A percentile compares a stretch with the other conserved stretches of the same genome.
These are phyloP conservation scores for Pseudocercospora fuligena DNA, from an alignment of 2,329 filamentous ascomycete species.

Conservation along the genomic window DNA sequence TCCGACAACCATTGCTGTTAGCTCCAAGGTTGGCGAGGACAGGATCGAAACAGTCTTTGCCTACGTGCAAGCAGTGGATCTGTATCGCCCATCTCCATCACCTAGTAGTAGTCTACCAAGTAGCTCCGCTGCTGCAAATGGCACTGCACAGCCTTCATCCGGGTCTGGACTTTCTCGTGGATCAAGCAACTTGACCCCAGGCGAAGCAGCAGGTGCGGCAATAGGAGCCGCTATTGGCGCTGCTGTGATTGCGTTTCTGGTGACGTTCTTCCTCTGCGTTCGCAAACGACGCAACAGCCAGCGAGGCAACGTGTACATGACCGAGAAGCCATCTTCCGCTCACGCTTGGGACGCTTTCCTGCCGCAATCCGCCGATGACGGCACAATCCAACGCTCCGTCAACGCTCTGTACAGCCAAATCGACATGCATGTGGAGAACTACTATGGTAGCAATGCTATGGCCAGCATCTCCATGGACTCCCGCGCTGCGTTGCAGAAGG, in stretches of 20 bases:
- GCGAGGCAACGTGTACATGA: not conserved
- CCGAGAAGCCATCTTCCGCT: not conserved
- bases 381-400: slow-evolving; percentile 33
- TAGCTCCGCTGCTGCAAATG: no score
- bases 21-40: no score
- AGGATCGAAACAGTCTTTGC: no score
- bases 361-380: slow-evolving; percentile 42
- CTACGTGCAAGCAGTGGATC: no score
- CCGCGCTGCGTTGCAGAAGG: not conserved
- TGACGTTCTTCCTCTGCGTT: not conserved
- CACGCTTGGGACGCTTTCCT: slow-evolving; percentile 27
- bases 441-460: slow-evolving; percentile 32
- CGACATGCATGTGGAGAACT: slow-evolving; percentile 45
- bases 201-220: not conserved
- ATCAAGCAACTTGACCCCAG: not conserved
- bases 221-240: not conserved
- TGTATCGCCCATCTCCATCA: no score
- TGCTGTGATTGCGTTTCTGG: not conserved
- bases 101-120: no score
- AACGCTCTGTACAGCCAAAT: slow-evolving; percentile 43
- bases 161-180: no score
- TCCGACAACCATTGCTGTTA: no score
- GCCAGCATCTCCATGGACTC: not conserved
- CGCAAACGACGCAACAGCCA: not conserved
- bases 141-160: no score